Percentiles rank a stretch among this genome's conserved stretches.
Evolutionary conservation across 31 red algal genomes (phyloP).

Genomic region (Odonthalia washingtoniensis): DNA sequence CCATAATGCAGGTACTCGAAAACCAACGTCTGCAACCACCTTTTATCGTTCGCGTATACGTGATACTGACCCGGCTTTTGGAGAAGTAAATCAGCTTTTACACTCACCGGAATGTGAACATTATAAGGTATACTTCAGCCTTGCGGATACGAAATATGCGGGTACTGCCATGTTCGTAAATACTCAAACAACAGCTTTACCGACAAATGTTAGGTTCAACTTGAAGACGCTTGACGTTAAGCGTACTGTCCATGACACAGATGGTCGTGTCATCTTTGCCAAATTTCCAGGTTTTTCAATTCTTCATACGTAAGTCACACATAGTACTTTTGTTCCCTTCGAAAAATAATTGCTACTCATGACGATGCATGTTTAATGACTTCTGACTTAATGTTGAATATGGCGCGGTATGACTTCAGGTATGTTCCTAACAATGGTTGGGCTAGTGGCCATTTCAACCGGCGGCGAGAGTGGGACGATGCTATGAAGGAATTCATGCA

Average conservation of each 20-base stretch:
- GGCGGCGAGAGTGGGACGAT: constrained; percentile 61
- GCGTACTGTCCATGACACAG: constrained; percentile 46
- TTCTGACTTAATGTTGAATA: no score
- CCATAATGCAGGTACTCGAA: not conserved
- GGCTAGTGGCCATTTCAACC: constrained; percentile 42
- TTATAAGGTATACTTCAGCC: constrained; percentile 57
- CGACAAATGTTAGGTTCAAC: constrained; percentile 58
- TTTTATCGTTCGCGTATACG: constrained; percentile 47
- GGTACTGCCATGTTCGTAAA: constrained; percentile 75
- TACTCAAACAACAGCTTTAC: constrained; percentile 28
- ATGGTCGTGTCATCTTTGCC: constrained; percentile 70
- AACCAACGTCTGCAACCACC: constrained; percentile 35
- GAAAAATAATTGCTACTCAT: no score
- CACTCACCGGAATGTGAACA: constrained; percentile 24
- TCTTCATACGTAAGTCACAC: constrained; percentile 65
- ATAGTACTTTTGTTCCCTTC: not conserved
- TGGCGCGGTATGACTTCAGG: no score
- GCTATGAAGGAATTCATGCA: constrained; percentile 48
- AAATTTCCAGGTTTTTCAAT: constrained; percentile 58
- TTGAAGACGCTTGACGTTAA: constrained; percentile 37
- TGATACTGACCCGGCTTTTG: constrained; percentile 41
- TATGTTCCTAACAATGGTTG: constrained; percentile 78
- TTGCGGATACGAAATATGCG: constrained; percentile 74
- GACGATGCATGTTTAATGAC: no score
- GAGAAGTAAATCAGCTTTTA: constrained; percentile 31